Conservation (phyloP, 140 eudicot species). For the Stevia rebaudiana region DNA sequence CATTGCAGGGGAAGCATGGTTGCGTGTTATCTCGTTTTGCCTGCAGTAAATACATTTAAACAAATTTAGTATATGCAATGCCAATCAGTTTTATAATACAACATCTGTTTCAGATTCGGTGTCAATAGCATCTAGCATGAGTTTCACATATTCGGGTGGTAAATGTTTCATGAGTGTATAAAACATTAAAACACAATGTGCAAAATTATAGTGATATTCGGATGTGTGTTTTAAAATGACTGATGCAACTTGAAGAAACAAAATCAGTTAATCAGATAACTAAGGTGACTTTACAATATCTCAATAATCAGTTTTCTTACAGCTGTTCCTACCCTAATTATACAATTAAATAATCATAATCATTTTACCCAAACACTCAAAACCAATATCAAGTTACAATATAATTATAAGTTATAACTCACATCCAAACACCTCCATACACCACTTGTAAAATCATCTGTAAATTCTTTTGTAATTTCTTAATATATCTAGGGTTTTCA, state of each 20-base stretch:
- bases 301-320: not conserved
- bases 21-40: conserved; percentile 89
- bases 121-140: not conserved
- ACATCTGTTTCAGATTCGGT: not conserved
- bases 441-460: not conserved
- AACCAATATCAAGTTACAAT: not conserved
- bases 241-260: not conserved
- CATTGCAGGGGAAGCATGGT: conserved; percentile 92
- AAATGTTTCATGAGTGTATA: not conserved
- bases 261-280: not conserved
- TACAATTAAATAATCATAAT: not conserved
- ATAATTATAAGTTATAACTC: not conserved
- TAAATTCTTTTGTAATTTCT: not conserved
- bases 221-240: not conserved
- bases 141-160: not conserved
- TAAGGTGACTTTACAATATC: not conserved
- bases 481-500: not conserved
- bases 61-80: not conserved
- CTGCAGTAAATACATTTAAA: conserved; percentile 38
- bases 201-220: not conserved
- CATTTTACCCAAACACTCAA: not conserved
- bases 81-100: not conserved
- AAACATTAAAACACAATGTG: not conserved
- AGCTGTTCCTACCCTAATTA: not conserved
- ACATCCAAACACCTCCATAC: not conserved